Conservation (phyloP, 2,329 filamentous ascomycete species). For the Lecanicillium sp. region DNA sequence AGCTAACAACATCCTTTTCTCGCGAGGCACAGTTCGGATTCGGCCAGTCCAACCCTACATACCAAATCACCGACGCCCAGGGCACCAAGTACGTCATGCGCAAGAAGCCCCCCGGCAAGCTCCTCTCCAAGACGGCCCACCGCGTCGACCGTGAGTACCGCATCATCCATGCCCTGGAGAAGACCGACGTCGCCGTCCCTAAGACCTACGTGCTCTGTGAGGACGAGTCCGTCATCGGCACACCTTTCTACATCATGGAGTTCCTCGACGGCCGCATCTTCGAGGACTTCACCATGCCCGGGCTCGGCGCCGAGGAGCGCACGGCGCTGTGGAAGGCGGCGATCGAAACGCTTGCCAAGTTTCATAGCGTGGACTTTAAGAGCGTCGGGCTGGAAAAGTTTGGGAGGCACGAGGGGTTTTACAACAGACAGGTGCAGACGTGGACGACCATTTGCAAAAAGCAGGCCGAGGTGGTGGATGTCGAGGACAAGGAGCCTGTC, state of each 20-base stretch:
- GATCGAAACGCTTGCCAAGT: slow-evolving; percentile 72
- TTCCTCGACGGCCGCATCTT: slow-evolving; percentile 93
- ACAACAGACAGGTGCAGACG: slow-evolving; percentile 77
- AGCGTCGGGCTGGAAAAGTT: slow-evolving; percentile 65
- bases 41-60: slow-evolving; percentile 95
- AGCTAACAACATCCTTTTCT: no score
- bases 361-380: slow-evolving; percentile 68
- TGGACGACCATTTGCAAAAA: slow-evolving; percentile 72
- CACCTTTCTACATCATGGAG: slow-evolving; percentile 95
- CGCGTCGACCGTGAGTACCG: slow-evolving; percentile 94
- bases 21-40: slow-evolving; percentile 98
- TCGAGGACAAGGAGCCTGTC: slow-evolving; percentile 69
- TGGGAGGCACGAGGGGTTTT: slow-evolving; percentile 72
- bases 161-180: slow-evolving; percentile 74
- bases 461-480: slow-evolving; percentile 69
- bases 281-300: slow-evolving; percentile 78
- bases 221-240: slow-evolving; percentile 73
- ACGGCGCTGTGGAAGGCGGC: slow-evolving; percentile 81
- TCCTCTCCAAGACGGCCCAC: slow-evolving; percentile 90
- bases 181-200: slow-evolving; percentile 80
- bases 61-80: slow-evolving; percentile 72
- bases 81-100: slow-evolving; percentile 77
- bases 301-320: slow-evolving; percentile 60
- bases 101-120: slow-evolving; percentile 94
- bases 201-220: slow-evolving; percentile 80